Percentiles rank a stretch among this genome's conserved stretches.
Evolutionary conservation across 2,329 filamentous ascomycete species (phyloP).

Genomic region (Cryphonectria carpinicola): DNA sequence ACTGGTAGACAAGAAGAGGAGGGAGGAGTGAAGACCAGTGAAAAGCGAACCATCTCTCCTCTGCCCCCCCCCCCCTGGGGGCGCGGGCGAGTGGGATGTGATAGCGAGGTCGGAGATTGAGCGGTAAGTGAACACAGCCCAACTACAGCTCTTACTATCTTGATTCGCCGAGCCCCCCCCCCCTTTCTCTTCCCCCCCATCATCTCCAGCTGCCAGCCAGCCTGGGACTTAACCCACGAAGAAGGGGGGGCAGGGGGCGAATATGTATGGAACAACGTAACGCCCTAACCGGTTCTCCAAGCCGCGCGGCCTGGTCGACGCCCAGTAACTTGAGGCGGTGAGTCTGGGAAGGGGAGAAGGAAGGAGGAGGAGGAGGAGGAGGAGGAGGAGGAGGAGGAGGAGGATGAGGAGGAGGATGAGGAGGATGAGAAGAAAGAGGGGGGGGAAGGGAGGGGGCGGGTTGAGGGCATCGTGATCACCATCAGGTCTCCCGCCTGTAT

Average conservation of each 20-base stretch:
- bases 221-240: neutral
- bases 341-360: neutral
- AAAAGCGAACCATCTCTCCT: neutral
- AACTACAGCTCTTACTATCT: neutral
- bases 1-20: neutral
- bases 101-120: neutral
- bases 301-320: neutral
- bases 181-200: too few species aligned
- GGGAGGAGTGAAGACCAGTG: neutral
- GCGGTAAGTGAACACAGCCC: neutral
- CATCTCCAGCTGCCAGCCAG: too few species aligned
- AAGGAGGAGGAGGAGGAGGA: neutral
- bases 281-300: neutral
- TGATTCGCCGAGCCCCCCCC: neutral
- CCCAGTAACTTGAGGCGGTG: neutral
- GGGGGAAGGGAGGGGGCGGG: neutral
- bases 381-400: neutral
- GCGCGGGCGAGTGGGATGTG: neutral
- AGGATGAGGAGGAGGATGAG: neutral
- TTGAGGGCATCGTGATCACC: conserved; percentile 4
- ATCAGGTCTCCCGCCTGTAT: neutral
- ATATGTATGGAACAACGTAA: too few species aligned
- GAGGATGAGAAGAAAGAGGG: neutral
- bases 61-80: too few species aligned
- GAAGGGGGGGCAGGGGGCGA: too few species aligned